phyloP scores from a whole-genome alignment of 495 filamentous ascomycete species.

The Diplogelasinospora grovesii region DNA sequence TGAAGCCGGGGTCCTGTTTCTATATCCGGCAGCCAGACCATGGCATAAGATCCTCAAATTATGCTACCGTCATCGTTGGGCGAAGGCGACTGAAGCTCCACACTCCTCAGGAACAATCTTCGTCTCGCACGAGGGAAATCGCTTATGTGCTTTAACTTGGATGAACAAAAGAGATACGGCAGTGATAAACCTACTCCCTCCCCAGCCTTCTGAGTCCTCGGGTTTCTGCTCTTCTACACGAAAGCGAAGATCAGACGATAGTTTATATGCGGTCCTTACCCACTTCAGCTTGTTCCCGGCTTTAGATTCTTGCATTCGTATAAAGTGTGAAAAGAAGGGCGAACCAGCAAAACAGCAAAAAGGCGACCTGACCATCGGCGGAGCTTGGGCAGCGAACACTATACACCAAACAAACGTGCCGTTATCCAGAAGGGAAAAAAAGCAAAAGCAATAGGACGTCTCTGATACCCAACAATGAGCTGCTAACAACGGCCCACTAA shows the following conservation, averaged over 20 bases:
- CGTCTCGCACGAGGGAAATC: constrained; percentile 44
- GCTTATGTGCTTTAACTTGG: constrained; percentile 41
- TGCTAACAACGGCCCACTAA: constrained; percentile 24
- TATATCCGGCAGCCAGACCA: constrained; percentile 46
- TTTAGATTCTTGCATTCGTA: constrained; percentile 26
- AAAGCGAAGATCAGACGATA: constrained; percentile 46
- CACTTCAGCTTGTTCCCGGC: constrained; percentile 25
- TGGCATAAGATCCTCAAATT: constrained; percentile 53
- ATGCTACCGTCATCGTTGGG: constrained; percentile 46
- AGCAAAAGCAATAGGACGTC: too few species aligned
- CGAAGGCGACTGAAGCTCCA: constrained; percentile 38
- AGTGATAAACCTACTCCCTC: constrained; percentile 38
- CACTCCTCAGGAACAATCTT: constrained; percentile 42
- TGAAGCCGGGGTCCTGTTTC: constrained; percentile 40
- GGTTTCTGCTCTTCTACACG: constrained; percentile 19
- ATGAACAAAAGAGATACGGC: constrained; percentile 27
- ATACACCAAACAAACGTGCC: constrained; percentile 1
- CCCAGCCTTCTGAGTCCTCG: constrained; percentile 11
- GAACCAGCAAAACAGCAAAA: constrained; percentile 14
- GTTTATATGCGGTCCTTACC: constrained; percentile 40
- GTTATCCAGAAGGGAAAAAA: constrained; percentile 3
- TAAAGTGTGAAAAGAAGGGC: constrained; percentile 19
- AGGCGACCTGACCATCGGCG: constrained; percentile 5
- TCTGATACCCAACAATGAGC: constrained; percentile 30
- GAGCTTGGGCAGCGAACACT: constrained; percentile 2